phyloP scores from a whole-genome alignment of 345 rosid genomes.

The Lepidium africanum region DNA sequence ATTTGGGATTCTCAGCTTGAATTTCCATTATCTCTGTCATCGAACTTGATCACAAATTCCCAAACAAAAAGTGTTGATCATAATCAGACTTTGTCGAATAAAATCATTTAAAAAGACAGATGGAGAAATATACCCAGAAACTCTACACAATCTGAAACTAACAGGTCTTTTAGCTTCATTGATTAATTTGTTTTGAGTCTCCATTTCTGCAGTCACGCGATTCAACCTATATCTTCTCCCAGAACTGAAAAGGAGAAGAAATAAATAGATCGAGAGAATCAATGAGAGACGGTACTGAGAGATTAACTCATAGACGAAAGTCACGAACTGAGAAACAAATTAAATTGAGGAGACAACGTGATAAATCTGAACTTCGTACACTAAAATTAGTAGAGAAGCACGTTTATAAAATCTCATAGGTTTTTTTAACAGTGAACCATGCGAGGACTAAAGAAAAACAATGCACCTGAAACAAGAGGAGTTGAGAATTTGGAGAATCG shows the following conservation, averaged over 20 bases:
- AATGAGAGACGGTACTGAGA: background rate
- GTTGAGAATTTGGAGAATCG: background rate
- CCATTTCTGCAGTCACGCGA: slow-evolving; percentile 33
- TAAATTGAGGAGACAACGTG: background rate
- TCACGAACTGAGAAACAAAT: background rate
- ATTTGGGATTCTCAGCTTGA: slow-evolving; percentile 47
- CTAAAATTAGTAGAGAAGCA: background rate
- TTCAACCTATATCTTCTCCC: slow-evolving; percentile 12
- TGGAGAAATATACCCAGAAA: slow-evolving; percentile 45
- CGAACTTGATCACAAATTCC: slow-evolving; percentile 31
- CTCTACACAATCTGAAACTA: slow-evolving; percentile 46
- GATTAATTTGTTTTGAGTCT: slow-evolving; percentile 19
- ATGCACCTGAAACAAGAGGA: slow-evolving; percentile 7
- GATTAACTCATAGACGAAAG: background rate
- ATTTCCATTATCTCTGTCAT: slow-evolving; percentile 69
- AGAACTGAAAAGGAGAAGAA: background rate
- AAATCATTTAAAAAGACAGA: background rate
- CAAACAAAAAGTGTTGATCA: background rate
- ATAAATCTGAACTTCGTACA: background rate
- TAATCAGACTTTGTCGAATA: background rate
- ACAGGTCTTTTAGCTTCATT: slow-evolving; percentile 29
- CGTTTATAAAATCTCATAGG: background rate
- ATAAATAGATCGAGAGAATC: background rate
- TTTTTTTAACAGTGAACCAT: background rate
- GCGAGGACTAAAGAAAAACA: background rate